These are phyloP conservation scores for Strigomonas culicis DNA, from an alignment of 208 protist species.

Conservation along the genomic window DNA sequence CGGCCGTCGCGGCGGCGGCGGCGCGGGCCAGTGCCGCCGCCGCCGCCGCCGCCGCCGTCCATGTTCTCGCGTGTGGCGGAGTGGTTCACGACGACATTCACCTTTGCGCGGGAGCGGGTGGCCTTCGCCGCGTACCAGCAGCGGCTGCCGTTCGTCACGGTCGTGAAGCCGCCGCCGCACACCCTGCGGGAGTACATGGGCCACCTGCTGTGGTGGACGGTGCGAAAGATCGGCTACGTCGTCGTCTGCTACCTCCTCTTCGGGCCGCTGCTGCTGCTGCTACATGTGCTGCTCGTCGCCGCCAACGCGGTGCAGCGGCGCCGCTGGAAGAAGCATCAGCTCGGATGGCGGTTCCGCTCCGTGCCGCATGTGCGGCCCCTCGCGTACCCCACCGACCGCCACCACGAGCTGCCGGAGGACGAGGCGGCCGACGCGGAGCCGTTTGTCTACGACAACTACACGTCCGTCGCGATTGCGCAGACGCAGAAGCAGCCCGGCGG, in stretches of 20 bases:
- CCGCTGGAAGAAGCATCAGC: slow-evolving; percentile 34
- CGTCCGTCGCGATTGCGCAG: neutral
- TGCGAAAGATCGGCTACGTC: slow-evolving; percentile 10
- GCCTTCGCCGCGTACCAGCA: slow-evolving; percentile 44
- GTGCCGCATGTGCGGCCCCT: slow-evolving; percentile 57
- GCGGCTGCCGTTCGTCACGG: slow-evolving; percentile 49
- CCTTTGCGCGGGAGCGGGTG: slow-evolving; percentile 11
- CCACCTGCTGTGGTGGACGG: slow-evolving; percentile 13
- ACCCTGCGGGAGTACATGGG: slow-evolving; percentile 41
- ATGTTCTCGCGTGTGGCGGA: neutral
- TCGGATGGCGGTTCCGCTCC: slow-evolving; percentile 38
- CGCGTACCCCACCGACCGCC: slow-evolving; percentile 19
- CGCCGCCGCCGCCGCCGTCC: neutral
- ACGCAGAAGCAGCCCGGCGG: slow-evolving; percentile 38
- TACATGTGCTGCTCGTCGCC: slow-evolving; percentile 48
- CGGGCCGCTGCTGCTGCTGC: slow-evolving; percentile 27
- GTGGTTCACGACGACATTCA: neutral
- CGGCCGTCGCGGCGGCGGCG: neutral
- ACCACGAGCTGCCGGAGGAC: no score
- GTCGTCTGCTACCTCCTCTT: slow-evolving; percentile 39
- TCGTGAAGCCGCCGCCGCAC: slow-evolving; percentile 59
- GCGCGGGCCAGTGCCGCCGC: neutral
- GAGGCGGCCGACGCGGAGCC: neutral
- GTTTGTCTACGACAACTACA: slow-evolving; percentile 4
- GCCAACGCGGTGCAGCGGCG: slow-evolving; percentile 50